These are phyloP conservation scores for Iris pallida DNA, from an alignment of 116 monocot species.

Conservation along the genomic window DNA sequence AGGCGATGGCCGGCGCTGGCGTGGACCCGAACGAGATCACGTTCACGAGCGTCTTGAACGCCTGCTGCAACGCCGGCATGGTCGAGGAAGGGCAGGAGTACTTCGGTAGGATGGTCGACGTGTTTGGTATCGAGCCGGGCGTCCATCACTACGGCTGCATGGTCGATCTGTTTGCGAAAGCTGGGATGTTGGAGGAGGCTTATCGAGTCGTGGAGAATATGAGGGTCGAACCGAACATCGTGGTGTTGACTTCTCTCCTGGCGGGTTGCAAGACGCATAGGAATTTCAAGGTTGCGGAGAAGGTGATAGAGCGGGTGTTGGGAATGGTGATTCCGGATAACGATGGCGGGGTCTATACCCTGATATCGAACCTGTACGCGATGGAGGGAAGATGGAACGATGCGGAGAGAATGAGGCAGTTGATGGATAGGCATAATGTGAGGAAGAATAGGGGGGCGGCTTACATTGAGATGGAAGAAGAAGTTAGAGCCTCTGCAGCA, in stretches of 20 bases:
- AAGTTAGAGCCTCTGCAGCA: not conserved
- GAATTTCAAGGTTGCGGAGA: conserved; percentile 48
- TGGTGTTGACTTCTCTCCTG: conserved; percentile 58
- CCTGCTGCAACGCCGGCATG: conserved; percentile 56
- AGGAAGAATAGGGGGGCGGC: conserved; percentile 53
- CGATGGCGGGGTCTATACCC: conserved; percentile 52
- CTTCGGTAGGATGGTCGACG: conserved; percentile 41
- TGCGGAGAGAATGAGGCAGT: conserved; percentile 41
- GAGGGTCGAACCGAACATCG: conserved; percentile 58
- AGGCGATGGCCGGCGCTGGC: conserved; percentile 31
- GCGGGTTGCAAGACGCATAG: conserved; percentile 49
- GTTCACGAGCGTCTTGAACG: conserved; percentile 46
- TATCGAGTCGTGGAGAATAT: conserved; percentile 39
- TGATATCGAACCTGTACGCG: conserved; percentile 65
- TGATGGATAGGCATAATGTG: conserved; percentile 44
- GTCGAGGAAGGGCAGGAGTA: conserved; percentile 38
- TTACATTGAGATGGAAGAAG: conserved; percentile 28
- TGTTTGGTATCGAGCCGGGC: conserved; percentile 38
- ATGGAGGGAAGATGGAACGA: conserved; percentile 55
- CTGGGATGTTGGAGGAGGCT: conserved; percentile 55
- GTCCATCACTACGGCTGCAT: conserved; percentile 73
- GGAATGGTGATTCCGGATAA: conserved; percentile 33
- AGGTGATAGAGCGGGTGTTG: conserved; percentile 41
- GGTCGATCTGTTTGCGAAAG: conserved; percentile 61
- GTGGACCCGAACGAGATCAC: conserved; percentile 56